Conservation (phyloP, 176 grass and related monocot genomes). For the Puccinellia tenuiflora region DNA sequence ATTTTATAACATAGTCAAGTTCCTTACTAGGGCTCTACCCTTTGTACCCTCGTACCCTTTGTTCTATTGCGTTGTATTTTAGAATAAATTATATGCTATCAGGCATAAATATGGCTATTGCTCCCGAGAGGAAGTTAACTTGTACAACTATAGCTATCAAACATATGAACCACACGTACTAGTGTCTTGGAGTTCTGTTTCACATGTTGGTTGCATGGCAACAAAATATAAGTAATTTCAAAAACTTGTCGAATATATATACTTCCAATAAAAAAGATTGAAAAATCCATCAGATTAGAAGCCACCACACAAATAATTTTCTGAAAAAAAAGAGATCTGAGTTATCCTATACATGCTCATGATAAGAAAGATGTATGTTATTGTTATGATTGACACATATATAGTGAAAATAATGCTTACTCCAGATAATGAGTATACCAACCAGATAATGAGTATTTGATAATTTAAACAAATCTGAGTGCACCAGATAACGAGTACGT, state of each 20-base stretch:
- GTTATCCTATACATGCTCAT: neutral
- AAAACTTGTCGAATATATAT: neutral
- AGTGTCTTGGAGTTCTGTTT: neutral
- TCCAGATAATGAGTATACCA: too few relatives aligned
- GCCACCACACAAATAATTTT: neutral
- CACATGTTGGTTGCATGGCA: neutral
- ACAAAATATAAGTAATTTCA: neutral
- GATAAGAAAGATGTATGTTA: neutral
- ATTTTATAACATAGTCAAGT: neutral
- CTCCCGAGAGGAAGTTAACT: neutral
- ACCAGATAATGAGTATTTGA: neutral
- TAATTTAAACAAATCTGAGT: neutral
- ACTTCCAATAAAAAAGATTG: neutral
- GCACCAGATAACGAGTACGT: neutral
- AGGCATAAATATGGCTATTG: neutral
- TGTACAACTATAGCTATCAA: neutral
- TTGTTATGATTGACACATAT: neutral
- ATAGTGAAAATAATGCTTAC: neutral
- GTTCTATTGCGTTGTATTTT: too few relatives aligned
- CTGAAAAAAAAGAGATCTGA: neutral
- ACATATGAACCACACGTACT: neutral
- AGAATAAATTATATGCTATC: too few relatives aligned
- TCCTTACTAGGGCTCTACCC: too few relatives aligned
- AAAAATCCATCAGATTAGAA: neutral
- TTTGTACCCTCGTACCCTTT: too few relatives aligned